Evolutionary conservation across 2,329 filamentous ascomycete genomes (phyloP), one percentile per base, ranked within the genome.

Genomic region (Monilinia vaccinii-corymbosi): DNA sequence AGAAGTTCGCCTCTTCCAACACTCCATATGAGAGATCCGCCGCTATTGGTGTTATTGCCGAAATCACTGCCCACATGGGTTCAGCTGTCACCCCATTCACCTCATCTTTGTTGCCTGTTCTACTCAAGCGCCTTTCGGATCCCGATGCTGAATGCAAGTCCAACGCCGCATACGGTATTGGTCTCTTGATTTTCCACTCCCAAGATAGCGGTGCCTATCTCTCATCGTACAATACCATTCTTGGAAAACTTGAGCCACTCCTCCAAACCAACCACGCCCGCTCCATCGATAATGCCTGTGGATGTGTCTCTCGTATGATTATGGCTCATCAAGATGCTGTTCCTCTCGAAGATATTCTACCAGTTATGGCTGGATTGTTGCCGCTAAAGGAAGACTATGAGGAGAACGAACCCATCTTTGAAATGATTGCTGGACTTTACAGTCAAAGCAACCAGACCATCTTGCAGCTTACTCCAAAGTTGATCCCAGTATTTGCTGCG

Each of bases 381-480:
- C 94, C 94, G 11, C 80, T 97, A 64, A 89, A 89, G 74, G 92
- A 96, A 72, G 94, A 97, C 74, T 97, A 84, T 69, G 91, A 97
- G 75, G 94, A 97, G 82, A 97, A 99, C 76, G 89, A 90, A 69
- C 91, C 94, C 10, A 86, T 97, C 62, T 99, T 88, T 77, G 83
- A 88, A 73, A 95, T 92, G 83, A 87, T 99, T 70, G 87, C 89
- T 74, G 86, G 88, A 74, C 82, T 97, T 65, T 97, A 91, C 73
- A 82, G 87, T 67, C 77, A 81, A 63, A 81, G 84, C 65, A 87
- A 93, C 74, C 76, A 81, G 14, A 87, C 84, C 2, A 81, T 92
- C 50, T 83, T 86, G 73, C 78, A 82, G 68, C 79, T 91, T 50
- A 91, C 89, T 5, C 80, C 84, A 42, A 80, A 84, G 71, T 78